Evolutionary conservation across 2,329 filamentous ascomycete genomes (phyloP), one percentile per base, ranked within the genome.

Genomic region (Ascochyta viciae-villosae): DNA sequence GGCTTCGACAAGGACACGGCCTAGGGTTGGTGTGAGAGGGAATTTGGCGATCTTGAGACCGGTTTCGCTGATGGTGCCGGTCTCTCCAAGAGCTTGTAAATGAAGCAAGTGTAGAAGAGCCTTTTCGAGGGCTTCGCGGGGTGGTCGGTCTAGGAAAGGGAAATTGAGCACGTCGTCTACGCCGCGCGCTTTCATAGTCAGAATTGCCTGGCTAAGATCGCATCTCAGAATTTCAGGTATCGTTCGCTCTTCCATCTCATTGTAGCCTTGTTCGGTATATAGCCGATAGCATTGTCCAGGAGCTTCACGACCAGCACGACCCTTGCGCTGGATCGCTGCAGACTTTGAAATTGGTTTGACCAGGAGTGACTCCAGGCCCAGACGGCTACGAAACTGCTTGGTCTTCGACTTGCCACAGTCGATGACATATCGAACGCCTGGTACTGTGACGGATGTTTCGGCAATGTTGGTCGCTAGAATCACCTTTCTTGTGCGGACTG

Each of bases 391-490:
- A 73, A 92, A 99, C 63, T 96, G 90, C 77, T 97, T 97, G 62
- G 96, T 85, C 73, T 99, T 99, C 8, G 90, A 91, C 69, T 97
- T 97, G 41, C 95, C 95, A 51, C 90, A 90, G 71, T 99, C 95
- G 19, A 99, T 84, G 9, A 99, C 94, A 65, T 90, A 95, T 4
- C 91, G 87, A 6, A 99, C 92, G 2, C 95, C 95, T 0, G 94
- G 90, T 0, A 99, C 93, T 0, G 95, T 99, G 56, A 99, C 90
- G 1, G 95, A 98, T 0, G 95, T 98, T 75, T 99, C 95, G n/a
- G 95, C 95, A 67, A 99, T 98, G 70, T 99, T 99, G 13, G 95
- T 99, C 0, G 93, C 89, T 0, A 99, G 80, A 0, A 99, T 92
- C 12, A 98, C 84, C 71, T 98, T 98, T 39, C 95, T 85, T 0